Conservation (phyloP, 805 yeast species). For the Candida oleophila region DNA sequence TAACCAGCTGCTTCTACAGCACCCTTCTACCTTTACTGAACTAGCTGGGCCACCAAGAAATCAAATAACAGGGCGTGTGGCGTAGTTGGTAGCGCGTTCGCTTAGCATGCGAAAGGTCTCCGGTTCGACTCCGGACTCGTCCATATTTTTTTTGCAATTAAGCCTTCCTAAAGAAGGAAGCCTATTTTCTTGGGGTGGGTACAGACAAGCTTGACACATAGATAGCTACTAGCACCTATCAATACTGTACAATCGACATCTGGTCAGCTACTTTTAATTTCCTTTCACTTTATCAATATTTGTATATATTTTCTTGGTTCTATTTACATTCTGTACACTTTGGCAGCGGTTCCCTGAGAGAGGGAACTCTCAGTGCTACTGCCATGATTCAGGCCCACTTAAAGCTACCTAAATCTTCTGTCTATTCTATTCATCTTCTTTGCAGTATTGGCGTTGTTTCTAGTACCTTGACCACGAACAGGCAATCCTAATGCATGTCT, state of each 20-base stretch:
- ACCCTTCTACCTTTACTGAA: too few species aligned
- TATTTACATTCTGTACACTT: neutral
- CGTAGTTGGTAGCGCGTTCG: constrained; percentile 52
- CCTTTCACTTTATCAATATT: neutral
- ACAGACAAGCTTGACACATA: too few species aligned
- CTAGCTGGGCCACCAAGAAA: neutral
- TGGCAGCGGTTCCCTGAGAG: too few species aligned
- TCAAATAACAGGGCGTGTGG: constrained; percentile 37
- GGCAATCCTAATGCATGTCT: constrained; percentile 79
- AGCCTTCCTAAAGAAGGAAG: too few species aligned
- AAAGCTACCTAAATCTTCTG: constrained; percentile 39
- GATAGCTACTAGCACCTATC: too few species aligned
- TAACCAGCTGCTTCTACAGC: too few species aligned
- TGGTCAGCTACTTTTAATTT: too few species aligned
- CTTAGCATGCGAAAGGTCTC: constrained; percentile 51
- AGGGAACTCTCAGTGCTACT: too few species aligned
- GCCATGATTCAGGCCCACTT: too few species aligned
- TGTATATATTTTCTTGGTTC: neutral
- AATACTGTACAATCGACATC: too few species aligned
- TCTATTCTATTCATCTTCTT: constrained; percentile 77
- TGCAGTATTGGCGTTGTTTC: constrained; percentile 89
- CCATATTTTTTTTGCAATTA: constrained; percentile 3
- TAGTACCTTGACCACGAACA: constrained; percentile 81
- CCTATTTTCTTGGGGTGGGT: too few species aligned
- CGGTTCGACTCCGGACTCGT: constrained; percentile 24